Conservation (phyloP, 2,329 filamentous ascomycete species). For the Fusarium sp. region DNA sequence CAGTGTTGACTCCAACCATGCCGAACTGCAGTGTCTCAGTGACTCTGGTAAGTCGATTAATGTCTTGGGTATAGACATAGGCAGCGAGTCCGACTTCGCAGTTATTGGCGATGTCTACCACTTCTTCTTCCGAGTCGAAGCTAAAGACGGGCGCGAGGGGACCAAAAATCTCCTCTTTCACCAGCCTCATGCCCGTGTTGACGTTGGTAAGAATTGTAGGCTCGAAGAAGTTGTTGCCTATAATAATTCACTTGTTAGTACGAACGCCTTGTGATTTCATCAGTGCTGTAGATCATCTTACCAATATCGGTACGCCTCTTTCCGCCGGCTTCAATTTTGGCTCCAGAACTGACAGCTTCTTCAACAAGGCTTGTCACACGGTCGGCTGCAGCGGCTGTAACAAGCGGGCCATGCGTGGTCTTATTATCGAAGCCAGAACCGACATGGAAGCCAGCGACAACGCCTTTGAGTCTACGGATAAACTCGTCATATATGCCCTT, state of each 20-base stretch:
- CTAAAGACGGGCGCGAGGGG: slow-evolving; percentile 74
- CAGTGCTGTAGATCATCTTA: slow-evolving; percentile 52
- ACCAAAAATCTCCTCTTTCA: slow-evolving; percentile 75
- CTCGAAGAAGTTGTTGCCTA: slow-evolving; percentile 72
- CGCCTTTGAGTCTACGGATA: slow-evolving; percentile 73
- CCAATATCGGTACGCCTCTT: slow-evolving; percentile 75
- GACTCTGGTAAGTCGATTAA: slow-evolving; percentile 76
- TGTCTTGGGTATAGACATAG: slow-evolving; percentile 78
- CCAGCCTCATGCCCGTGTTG: slow-evolving; percentile 70
- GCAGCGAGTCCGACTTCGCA: slow-evolving; percentile 76
- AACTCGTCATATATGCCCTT: slow-evolving; percentile 80
- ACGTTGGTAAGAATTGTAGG: slow-evolving; percentile 75
- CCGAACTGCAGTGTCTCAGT: slow-evolving; percentile 78
- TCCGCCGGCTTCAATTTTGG: slow-evolving; percentile 73
- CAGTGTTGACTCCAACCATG: slow-evolving; percentile 78
- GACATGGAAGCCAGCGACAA: slow-evolving; percentile 78
- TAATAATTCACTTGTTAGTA: too few species aligned
- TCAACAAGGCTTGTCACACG: slow-evolving; percentile 76
- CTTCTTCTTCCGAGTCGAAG: slow-evolving; percentile 77
- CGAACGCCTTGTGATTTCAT: too few species aligned
- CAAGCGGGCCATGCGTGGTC: slow-evolving; percentile 77
- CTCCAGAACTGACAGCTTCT: slow-evolving; percentile 76
- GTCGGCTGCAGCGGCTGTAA: slow-evolving; percentile 61
- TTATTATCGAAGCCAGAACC: slow-evolving; percentile 74
- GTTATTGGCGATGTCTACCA: slow-evolving; percentile 71